Base-by-base conservation (phyloP, 1,284 basidiomycete genomes). In the Pseudozyma sp. region DNA sequence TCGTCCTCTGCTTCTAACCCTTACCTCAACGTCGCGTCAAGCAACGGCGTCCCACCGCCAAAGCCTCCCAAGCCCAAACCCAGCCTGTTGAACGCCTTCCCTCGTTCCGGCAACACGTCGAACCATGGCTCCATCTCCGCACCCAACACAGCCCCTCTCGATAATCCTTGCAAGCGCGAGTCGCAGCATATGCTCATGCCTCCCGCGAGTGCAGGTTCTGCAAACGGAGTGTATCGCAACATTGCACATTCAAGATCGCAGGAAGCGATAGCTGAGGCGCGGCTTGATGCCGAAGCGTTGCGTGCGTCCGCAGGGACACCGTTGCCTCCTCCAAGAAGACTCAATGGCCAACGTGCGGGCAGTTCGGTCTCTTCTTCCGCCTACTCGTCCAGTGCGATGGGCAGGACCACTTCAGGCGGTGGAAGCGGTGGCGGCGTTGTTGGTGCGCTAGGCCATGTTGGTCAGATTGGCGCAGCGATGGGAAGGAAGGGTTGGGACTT, bases 401-500 rank as follows among this genome's bases (percentile, higher is more conserved):
- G 52, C 10, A 53, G 70, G 21, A 59, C 43, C 35, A 38, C 50
- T 5, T 65, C 69, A 0, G 42, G 58, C 16, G 49, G 59, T 34
- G 57, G 57, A 9, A 40, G 56, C 31, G 52, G 56, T 31, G 67
- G 70, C 38, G 70, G 68, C 21, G 67, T 76, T 3, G 67, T 73
- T 3, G 58, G 62, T 16, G 69, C 73, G 7, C 42, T 76, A 6
- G 78, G 77, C 1, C 70, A 73, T 19, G 70, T 79, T 7, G 77
- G 78, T 5, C 69, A 75, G 38, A 44, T 80, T 2, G 77, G 77
- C 10, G 77, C 68, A 16, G 77, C 77, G 8, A 76, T 80, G 49
- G 77, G 78, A 16, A 61, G 66, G n/a, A 66, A 51, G 44, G 78
- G 78, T 0, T 80, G 76, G 78, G 78, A 77, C 47, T 74, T 80